Base-by-base conservation (phyloP, 176 grass and related monocot species). In the Aegilops longissima region DNA sequence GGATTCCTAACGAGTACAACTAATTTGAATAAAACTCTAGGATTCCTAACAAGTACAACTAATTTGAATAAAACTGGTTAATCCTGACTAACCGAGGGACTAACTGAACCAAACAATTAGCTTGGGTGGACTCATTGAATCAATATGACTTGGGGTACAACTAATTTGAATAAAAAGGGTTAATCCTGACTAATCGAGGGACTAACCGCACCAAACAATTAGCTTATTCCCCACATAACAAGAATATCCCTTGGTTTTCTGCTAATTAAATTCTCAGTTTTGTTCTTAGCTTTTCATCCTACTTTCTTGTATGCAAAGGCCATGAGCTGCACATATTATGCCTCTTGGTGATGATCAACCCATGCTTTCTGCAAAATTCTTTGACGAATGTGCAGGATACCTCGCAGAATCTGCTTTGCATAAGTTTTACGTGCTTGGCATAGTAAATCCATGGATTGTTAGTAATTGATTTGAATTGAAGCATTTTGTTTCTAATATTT, bases 401-500 rank as follows among this genome's bases (percentile, higher is more conserved):
- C 44, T 71, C 11, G 14, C 40, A 23, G 9, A 31, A 30, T 72
- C 73, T 86, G 74, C 35, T 62, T 14, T 27, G 66, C 23, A 73
- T 83, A 79, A 38, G 36, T 13, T 67, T 67, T 80, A 44, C 59
- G 47, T 80, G 18, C 3, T 82, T 62, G 69, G 20, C 68, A 81
- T 34, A 72, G 47, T 14, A 78, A 84, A 12, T 84, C 10, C 24
- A 70, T 67, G 12, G 38, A 76, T 67, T 58, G 1, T 76, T 7
- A 73, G 44, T 74, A 68, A 68, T 86, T 78, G 21, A 31, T 71
- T 71, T 52, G 51, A 38, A 82, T 33, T 75, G 18, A 76, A 86
- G 20, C 3, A 25, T 21, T 74, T 3, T 5, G 2, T 79, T 66
- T 79, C 64, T 59, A 84, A 25, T 84, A 9, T 82, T 30, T 83